Conservation (phyloP, 2,329 filamentous ascomycete species). For the Pestalotiopsis fici region DNA sequence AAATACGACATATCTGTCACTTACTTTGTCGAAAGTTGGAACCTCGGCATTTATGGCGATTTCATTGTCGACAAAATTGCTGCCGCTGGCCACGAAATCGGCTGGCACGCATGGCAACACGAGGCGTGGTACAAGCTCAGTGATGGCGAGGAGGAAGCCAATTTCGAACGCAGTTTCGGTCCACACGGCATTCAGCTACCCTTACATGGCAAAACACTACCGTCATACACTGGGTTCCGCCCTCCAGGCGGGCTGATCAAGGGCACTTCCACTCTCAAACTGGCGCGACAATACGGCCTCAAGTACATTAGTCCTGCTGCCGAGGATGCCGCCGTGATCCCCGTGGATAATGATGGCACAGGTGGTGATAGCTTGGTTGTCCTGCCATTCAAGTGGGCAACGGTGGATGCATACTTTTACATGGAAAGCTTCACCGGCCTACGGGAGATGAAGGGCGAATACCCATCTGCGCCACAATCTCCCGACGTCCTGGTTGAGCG, state of each 20-base stretch:
- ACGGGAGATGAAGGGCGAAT: neutral
- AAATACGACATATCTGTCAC: neutral
- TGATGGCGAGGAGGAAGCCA: neutral
- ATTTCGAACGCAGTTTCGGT: neutral
- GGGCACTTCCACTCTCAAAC: neutral
- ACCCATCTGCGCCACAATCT: neutral
- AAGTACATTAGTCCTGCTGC: slow-evolving; percentile 1
- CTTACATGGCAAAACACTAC: neutral
- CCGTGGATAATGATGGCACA: neutral
- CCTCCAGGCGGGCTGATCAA: neutral
- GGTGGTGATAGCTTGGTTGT: neutral
- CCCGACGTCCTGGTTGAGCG: neutral
- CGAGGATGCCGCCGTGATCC: neutral
- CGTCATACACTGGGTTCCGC: neutral
- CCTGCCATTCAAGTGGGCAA: neutral
- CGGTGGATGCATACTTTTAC: neutral
- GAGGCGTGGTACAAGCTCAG: neutral
- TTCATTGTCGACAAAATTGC: neutral
- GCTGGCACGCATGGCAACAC: slow-evolving; percentile 1
- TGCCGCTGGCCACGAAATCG: neutral
- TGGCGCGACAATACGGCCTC: neutral
- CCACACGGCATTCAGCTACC: neutral
- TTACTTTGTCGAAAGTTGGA: neutral
- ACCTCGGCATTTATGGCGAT: neutral
- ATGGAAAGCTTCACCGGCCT: neutral